phyloP scores from a whole-genome alignment of 169 alveolate species.

The Eimeria praecox region DNA sequence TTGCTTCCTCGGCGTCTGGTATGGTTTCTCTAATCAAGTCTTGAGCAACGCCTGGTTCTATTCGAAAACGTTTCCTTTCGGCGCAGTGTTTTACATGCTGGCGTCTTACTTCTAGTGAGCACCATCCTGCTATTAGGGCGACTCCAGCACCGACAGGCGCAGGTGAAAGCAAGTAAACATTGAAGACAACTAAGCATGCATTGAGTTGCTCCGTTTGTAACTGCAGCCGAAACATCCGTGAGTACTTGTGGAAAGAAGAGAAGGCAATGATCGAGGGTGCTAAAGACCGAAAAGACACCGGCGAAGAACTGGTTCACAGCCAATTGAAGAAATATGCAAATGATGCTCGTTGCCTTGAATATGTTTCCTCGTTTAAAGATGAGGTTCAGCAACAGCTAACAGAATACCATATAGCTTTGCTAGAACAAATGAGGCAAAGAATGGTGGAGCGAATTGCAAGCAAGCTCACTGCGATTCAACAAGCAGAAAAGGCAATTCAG shows the following conservation, averaged over 20 bases:
- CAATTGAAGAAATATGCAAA: constrained; percentile 88
- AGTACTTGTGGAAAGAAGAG: constrained; percentile 90
- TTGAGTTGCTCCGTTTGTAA: background rate
- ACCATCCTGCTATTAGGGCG: constrained; percentile 13
- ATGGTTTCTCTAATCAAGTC: constrained; percentile 91
- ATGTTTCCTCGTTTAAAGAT: constrained; percentile 81
- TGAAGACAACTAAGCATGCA: background rate
- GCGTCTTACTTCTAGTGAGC: constrained; percentile 92
- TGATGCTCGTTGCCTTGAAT: constrained; percentile 83
- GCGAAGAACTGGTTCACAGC: constrained; percentile 89
- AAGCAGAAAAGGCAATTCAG: constrained; percentile 80
- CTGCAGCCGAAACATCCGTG: constrained; percentile 87
- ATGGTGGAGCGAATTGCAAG: constrained; percentile 60
- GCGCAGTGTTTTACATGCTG: constrained; percentile 93
- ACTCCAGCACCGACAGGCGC: background rate
- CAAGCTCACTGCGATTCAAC: constrained; percentile 81
- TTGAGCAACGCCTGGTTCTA: constrained; percentile 93
- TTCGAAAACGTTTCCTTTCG: constrained; percentile 93
- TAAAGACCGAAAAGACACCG: constrained; percentile 87
- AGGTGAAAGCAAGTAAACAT: background rate
- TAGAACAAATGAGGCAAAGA: constrained; percentile 66
- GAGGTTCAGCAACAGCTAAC: constrained; percentile 83
- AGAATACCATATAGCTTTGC: constrained; percentile 79
- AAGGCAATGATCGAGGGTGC: constrained; percentile 88
- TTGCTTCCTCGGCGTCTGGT: constrained; percentile 92